Base-by-base conservation (phyloP, 2,329 filamentous ascomycete genomes). In the Diaporthe citrichinensis region DNA sequence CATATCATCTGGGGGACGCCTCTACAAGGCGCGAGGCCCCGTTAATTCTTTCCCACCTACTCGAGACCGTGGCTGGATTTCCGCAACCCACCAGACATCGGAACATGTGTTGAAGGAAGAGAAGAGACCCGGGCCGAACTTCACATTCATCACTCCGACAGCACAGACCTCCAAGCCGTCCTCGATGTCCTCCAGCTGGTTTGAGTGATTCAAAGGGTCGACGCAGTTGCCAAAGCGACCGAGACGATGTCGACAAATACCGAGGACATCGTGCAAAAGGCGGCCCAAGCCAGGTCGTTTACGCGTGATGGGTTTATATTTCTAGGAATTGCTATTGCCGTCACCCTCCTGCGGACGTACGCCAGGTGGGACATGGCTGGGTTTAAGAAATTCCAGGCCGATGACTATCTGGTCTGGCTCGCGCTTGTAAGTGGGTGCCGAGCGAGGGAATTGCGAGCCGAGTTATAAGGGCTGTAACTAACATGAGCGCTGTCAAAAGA, bases 281-380 rank as follows among this genome's bases (percentile, higher is more conserved):
- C 72, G 17, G 72, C 72, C 23, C 61, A 57, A 14, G 72, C 72
- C 12, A 28, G 7, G 51, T 44, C 49, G 23, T 83, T 83, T 79
- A 83, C 80, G 53, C 82, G 80, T 53, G 83, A 85, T 67, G 78
- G 82, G 5, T 85, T 82, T 79, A 82, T 84, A 0, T 81, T 86
- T 6, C 80, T 83, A 49, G 77, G 80, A 9, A 74, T 86, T 61
- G 84, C 82, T 39, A 72, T 85, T 31, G 23, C 79, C 53, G 78
- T 84, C 28, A 85, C 84, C 5, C 68, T 81, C 8, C 80, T 86
- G 36, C 79, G 85, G 31, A 84, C 83, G 0, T 85, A 84, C 76
- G 81, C 81, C 46, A 81, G 85, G 20, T 74, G 84, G 71, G 80
- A 76, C 53, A 78, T 82, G 7, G 82, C 83, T 6, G 84, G 83